Conservation (phyloP, 2,329 filamentous ascomycete genomes). For the Simplicillium aogashimaense region DNA sequence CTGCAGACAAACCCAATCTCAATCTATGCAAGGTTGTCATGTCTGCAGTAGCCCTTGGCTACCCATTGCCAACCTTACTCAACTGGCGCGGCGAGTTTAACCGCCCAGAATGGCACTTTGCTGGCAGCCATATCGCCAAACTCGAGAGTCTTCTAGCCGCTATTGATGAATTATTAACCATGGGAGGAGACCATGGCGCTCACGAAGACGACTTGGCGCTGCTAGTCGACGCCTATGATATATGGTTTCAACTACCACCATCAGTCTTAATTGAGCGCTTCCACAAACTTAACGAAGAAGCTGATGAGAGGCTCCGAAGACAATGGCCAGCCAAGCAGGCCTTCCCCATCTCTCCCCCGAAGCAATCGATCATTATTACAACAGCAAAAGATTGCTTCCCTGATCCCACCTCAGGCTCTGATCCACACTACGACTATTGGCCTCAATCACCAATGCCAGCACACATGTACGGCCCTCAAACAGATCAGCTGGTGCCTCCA, state of each 20-base stretch:
- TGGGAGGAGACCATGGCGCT: constrained; percentile 6
- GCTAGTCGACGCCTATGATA: constrained; percentile 26
- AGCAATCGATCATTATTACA: constrained; percentile 22
- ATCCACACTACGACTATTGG: constrained; percentile 25
- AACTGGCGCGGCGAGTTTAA: constrained; percentile 29
- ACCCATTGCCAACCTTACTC: constrained; percentile 23
- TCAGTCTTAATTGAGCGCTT: constrained; percentile 25
- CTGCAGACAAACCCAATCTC: constrained; percentile 23
- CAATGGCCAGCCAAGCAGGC: constrained; percentile 10
- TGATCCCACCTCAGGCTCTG: constrained; percentile 19
- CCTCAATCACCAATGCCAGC: constrained; percentile 21
- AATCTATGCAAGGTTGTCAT: constrained; percentile 28
- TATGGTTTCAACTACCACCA: constrained; percentile 28
- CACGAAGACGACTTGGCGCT: constrained; percentile 22
- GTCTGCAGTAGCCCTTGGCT: constrained; percentile 25
- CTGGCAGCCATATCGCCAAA: constrained; percentile 27
- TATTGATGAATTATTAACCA: constrained; percentile 17
- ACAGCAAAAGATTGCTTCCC: constrained; percentile 25
- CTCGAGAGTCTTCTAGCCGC: constrained; percentile 21
- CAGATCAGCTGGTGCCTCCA: constrained; percentile 16
- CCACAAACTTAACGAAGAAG: constrained; percentile 22
- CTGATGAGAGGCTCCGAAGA: constrained; percentile 16
- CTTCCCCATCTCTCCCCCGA: constrained; percentile 20
- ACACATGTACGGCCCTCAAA: constrained; percentile 22
- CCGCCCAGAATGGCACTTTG: constrained; percentile 24